These are phyloP conservation scores for Epichloe sylvatica DNA, from an alignment of 2,329 filamentous ascomycete species.

Conservation along the genomic window DNA sequence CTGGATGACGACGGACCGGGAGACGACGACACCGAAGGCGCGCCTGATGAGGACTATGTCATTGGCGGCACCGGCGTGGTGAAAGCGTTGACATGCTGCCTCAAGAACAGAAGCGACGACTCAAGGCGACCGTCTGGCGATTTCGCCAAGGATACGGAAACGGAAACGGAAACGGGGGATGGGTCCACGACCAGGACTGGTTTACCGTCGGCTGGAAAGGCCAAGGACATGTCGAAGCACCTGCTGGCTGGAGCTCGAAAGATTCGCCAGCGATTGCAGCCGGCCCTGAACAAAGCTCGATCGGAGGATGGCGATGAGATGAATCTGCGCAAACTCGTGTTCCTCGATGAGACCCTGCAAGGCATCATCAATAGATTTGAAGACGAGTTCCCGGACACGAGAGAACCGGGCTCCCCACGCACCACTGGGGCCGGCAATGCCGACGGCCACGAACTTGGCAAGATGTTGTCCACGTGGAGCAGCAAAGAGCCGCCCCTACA, in stretches of 20 bases:
- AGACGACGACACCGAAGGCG: constrained; percentile 51
- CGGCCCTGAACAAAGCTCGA: constrained; percentile 63
- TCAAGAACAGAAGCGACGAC: constrained; percentile 61
- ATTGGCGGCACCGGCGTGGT: constrained; percentile 92
- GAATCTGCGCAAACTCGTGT: constrained; percentile 69
- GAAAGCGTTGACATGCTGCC: constrained; percentile 80
- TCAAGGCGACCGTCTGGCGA: constrained; percentile 39
- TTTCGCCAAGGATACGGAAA: constrained; percentile 36
- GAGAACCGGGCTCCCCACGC: constrained; percentile 21
- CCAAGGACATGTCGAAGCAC: constrained; percentile 88
- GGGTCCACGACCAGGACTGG: constrained; percentile 28
- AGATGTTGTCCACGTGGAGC: constrained; percentile 2
- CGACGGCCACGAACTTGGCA: neutral
- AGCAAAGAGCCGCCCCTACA: constrained; percentile 10
- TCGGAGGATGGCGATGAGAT: constrained; percentile 55
- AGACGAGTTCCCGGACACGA: constrained; percentile 86
- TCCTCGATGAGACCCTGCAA: constrained; percentile 77
- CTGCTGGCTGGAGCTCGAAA: constrained; percentile 76
- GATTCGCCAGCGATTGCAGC: constrained; percentile 70
- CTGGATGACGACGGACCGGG: constrained; percentile 33
- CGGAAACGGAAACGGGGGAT: constrained; percentile 26
- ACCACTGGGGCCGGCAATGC: neutral
- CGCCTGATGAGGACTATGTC: constrained; percentile 86
- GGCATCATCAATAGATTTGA: constrained; percentile 93
- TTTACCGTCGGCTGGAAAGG: constrained; percentile 40